A percentile compares a stretch with the other conserved stretches of the same genome.
Conservation (phyloP, 176 grass and related monocot genomes). For the Triticum monococcum region DNA sequence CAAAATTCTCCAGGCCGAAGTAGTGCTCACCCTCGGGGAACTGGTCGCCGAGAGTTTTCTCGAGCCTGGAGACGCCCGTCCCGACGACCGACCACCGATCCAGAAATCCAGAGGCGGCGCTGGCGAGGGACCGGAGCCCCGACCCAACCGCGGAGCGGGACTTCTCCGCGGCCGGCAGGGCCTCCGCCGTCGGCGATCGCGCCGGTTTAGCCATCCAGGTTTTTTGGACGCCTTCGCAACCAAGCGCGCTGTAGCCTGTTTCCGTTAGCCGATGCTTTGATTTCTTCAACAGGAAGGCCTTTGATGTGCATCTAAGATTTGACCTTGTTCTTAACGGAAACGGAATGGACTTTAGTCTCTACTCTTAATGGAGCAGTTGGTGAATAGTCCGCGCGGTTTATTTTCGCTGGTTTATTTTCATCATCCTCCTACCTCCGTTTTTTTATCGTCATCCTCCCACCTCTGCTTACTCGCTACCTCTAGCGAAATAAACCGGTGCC, state of each 20-base stretch:
- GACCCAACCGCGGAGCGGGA: conserved; percentile 48
- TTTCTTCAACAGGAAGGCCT: neutral
- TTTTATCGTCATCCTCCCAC: too few species aligned
- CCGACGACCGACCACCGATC: conserved; percentile 81
- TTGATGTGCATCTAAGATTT: neutral
- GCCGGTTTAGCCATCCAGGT: conserved; percentile 39
- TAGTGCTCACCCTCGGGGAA: conserved; percentile 96
- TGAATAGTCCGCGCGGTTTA: too few species aligned
- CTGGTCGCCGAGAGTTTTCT: conserved; percentile 86
- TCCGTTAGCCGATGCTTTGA: neutral
- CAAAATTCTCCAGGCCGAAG: conserved; percentile 96
- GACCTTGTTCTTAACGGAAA: neutral
- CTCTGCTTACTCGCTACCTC: too few species aligned
- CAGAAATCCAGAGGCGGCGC: conserved; percentile 66
- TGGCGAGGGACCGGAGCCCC: conserved; percentile 70
- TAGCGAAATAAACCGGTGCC: too few species aligned
- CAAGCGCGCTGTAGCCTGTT: neutral
- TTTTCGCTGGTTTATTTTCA: too few species aligned
- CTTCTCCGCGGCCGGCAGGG: conserved; percentile 39
- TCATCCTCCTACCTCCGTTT: too few species aligned
- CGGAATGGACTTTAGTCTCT: neutral
- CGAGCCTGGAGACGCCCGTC: conserved; percentile 72
- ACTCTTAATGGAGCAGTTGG: too few species aligned
- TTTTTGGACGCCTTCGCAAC: neutral
- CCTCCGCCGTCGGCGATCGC: conserved; percentile 47